A percentile compares a stretch with the other conserved stretches of the same genome.
Evolutionary conservation across 257 asterid species (phyloP).

Genomic region (Buddleja alternifolia): DNA sequence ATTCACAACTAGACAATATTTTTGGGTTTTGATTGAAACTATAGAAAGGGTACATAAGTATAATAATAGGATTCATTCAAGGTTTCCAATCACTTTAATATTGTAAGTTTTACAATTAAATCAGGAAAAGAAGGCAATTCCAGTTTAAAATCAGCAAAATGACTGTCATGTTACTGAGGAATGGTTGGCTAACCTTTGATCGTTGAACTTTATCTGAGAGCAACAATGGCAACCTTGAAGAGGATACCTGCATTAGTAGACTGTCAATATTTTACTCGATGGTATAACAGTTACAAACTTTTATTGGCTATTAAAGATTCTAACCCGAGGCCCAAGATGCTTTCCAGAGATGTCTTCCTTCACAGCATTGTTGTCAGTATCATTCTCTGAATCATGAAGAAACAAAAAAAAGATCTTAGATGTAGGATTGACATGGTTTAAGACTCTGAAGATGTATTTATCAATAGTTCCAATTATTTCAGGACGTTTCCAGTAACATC

Average conservation of each 20-base stretch:
- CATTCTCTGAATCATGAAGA: slow-evolving; percentile 46
- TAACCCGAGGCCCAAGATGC: slow-evolving; percentile 56
- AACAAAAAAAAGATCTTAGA: slow-evolving; percentile 21
- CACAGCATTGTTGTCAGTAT: slow-evolving; percentile 41
- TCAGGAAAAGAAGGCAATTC: slow-evolving; percentile 19
- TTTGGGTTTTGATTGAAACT: slow-evolving; percentile 3
- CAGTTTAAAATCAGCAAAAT: slow-evolving; percentile 17
- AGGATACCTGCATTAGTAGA: slow-evolving; percentile 58
- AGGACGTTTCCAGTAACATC: slow-evolving; percentile 16
- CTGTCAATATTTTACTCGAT: slow-evolving; percentile 25
- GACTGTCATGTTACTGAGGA: slow-evolving; percentile 20
- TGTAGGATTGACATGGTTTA: slow-evolving; percentile 15
- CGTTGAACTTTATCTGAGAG: slow-evolving; percentile 84
- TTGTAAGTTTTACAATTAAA: not conserved
- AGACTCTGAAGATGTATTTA: slow-evolving; percentile 20
- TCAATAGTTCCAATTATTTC: not conserved
- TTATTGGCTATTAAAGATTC: slow-evolving; percentile 35
- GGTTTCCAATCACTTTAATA: not conserved
- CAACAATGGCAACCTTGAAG: slow-evolving; percentile 78
- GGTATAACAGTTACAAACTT: slow-evolving; percentile 7
- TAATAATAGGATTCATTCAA: not conserved
- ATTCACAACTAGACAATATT: not conserved
- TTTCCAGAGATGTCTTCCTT: slow-evolving; percentile 56
- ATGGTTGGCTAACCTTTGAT: slow-evolving; percentile 61
- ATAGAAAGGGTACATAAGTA: not conserved